Percentiles rank a stretch among this genome's conserved stretches.
phyloP scores from a whole-genome alignment of 768 basidiomycete species.

The Leccinum arenicola region DNA sequence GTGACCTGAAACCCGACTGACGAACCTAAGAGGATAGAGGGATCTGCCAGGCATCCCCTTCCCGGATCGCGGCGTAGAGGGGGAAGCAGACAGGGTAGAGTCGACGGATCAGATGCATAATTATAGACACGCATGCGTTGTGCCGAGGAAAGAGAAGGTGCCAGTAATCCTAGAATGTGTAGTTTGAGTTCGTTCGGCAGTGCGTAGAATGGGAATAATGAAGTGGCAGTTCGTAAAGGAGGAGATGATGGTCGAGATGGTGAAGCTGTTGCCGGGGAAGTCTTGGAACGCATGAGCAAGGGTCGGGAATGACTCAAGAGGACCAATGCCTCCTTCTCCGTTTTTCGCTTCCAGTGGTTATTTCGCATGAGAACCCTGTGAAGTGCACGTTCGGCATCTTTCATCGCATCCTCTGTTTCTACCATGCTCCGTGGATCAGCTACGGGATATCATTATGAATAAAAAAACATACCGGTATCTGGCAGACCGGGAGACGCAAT shows the following conservation, averaged over 20 bases:
- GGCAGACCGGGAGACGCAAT: constrained; percentile 9
- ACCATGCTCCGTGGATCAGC: constrained; percentile 3
- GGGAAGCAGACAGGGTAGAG: constrained; percentile 45
- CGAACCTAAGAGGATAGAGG: constrained; percentile 16
- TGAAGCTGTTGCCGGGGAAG: constrained; percentile 10
- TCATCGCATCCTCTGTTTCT: constrained; percentile 31
- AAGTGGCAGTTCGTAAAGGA: constrained; percentile 14
- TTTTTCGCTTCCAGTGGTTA: constrained; percentile 40
- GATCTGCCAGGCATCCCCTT: constrained; percentile 20
- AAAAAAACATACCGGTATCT: constrained; percentile 7
- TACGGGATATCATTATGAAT: constrained; percentile 13
- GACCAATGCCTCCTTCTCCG: constrained; percentile 46
- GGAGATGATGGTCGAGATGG: constrained; percentile 16
- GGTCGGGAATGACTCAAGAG: constrained; percentile 50
- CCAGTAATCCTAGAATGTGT: constrained; percentile 52
- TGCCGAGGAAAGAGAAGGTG: constrained; percentile 53
- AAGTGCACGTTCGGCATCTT: constrained; percentile 35
- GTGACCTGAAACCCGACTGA: constrained; percentile 9
- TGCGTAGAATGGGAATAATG: constrained; percentile 35
- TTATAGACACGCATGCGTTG: constrained; percentile 56
- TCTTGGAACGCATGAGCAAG: constrained; percentile 38
- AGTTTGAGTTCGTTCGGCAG: constrained; percentile 60
- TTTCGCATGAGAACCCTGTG: constrained; percentile 46
- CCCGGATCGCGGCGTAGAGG: constrained; percentile 24
- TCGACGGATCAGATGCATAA: constrained; percentile 48